phyloP scores from a whole-genome alignment of 2,329 filamentous ascomycete species.

The Hypomyces perniciosus region DNA sequence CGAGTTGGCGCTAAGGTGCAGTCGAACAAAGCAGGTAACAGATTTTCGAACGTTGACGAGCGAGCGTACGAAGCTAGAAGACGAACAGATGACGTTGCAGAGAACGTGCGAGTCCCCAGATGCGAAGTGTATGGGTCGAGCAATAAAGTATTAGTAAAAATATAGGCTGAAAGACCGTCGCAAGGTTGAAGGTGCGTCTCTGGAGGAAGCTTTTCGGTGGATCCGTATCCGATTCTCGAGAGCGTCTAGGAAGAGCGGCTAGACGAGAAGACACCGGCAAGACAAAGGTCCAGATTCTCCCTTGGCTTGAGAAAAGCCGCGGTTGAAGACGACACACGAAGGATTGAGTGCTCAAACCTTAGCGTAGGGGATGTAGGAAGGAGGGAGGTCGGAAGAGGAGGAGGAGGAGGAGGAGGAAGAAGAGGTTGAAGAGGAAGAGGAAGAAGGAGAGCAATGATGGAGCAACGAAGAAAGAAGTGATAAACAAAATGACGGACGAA shows the following conservation, averaged over 20 bases:
- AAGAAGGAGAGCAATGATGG: constrained; percentile 3
- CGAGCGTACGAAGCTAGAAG: constrained; percentile 11
- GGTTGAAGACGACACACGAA: constrained; percentile 9
- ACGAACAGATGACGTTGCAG: constrained; percentile 11
- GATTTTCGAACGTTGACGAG: constrained; percentile 13
- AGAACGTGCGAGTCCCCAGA: constrained; percentile 1
- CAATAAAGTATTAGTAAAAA: constrained; percentile 28
- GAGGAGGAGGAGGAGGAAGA: constrained; percentile 3
- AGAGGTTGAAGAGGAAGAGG: constrained; percentile 6
- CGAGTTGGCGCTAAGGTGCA: constrained; percentile 3
- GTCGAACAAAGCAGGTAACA: constrained; percentile 4
- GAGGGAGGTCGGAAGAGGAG: not conserved
- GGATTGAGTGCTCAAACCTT: not conserved
- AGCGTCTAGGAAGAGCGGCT: constrained; percentile 18
- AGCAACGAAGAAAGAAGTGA: constrained; percentile 13
- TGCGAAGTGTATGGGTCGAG: constrained; percentile 15
- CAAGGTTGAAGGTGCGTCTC: constrained; percentile 20
- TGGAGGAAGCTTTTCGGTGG: constrained; percentile 21
- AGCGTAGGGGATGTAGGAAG: constrained; percentile 2
- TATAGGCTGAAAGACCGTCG: constrained; percentile 28
- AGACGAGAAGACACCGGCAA: constrained; percentile 19
- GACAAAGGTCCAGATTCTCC: constrained; percentile 18
- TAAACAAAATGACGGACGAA: constrained; percentile 11
- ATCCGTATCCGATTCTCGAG: constrained; percentile 25
- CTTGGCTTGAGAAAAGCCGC: too few relatives aligned